Conservation (phyloP, 2,329 filamentous ascomycete species). For the Fulvia fulva region DNA sequence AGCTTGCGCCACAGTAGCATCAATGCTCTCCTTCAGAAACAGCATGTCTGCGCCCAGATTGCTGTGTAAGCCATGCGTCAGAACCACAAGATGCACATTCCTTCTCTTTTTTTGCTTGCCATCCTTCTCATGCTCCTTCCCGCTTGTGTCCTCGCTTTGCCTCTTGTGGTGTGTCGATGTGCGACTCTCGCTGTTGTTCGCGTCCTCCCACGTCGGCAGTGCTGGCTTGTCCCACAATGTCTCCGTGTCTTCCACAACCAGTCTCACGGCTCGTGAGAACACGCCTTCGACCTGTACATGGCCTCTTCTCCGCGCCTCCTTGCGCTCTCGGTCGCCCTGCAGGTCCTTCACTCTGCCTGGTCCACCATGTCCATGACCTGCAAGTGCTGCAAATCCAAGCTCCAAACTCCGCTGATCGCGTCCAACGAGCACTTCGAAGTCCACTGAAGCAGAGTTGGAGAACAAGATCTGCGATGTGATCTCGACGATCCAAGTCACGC, state of each 20-base stretch:
- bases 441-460: slow-evolving; percentile 79
- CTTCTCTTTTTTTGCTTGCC: slow-evolving; percentile 55
- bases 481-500: slow-evolving; percentile 83
- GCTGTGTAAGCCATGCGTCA: slow-evolving; percentile 93
- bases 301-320: slow-evolving; percentile 57
- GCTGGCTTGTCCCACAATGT: slow-evolving; percentile 89
- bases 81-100: slow-evolving; percentile 82
- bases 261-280: slow-evolving; percentile 72
- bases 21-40: slow-evolving; percentile 95
- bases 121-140: slow-evolving; percentile 13
- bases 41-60: slow-evolving; percentile 96
- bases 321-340: slow-evolving; percentile 46
- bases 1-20: slow-evolving; percentile 72
- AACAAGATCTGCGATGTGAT: slow-evolving; percentile 91
- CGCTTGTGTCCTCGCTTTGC: slow-evolving; percentile 13
- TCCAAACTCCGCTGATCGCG: slow-evolving; percentile 80
- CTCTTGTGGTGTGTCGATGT: slow-evolving; percentile 21
- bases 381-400: slow-evolving; percentile 56
- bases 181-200: slow-evolving; percentile 21
- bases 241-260: slow-evolving; percentile 83
- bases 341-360: slow-evolving; percentile 75
- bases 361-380: slow-evolving; percentile 49
- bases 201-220: slow-evolving; percentile 61
- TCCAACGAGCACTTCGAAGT: slow-evolving; percentile 81
- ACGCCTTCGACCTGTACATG: slow-evolving; percentile 70